Evolutionary conservation across 306 rosid genomes (phyloP).

Genomic region (Carpinus viminea): DNA sequence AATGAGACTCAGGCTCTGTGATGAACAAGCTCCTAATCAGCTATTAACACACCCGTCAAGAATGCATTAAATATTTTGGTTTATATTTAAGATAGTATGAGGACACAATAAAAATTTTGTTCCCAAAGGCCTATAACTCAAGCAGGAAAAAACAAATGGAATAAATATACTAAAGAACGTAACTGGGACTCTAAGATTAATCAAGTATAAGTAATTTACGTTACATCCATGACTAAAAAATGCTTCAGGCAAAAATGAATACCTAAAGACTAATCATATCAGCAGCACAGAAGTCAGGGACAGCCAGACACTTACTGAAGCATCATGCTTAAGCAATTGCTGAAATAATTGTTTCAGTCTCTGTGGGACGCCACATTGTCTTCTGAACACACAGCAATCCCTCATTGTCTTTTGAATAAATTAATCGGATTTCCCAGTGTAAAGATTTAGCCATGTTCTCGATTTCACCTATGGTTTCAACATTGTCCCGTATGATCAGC

Average conservation of each 20-base stretch:
- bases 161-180: background rate
- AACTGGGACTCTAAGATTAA: background rate
- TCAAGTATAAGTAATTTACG: constrained; percentile 4
- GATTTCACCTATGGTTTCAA: constrained; percentile 56
- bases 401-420: constrained; percentile 43
- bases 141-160: background rate
- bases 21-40: background rate
- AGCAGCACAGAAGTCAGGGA: constrained; percentile 6
- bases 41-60: background rate
- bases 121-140: background rate
- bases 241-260: background rate
- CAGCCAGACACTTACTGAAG: background rate
- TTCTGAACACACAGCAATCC: constrained; percentile 69
- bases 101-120: background rate
- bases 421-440: constrained; percentile 58
- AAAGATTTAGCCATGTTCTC: constrained; percentile 62
- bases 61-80: background rate
- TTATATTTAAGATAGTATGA: background rate
- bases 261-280: background rate
- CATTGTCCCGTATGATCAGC: constrained; percentile 60
- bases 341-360: constrained; percentile 47
- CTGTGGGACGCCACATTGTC: constrained; percentile 76
- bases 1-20: background rate
- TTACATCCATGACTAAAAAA: background rate
- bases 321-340: constrained; percentile 48